Evolutionary conservation across 176 grass and related monocot genomes (phyloP), one percentile per base, ranked within the genome.

Genomic region (Aegilops tauschii): DNA sequence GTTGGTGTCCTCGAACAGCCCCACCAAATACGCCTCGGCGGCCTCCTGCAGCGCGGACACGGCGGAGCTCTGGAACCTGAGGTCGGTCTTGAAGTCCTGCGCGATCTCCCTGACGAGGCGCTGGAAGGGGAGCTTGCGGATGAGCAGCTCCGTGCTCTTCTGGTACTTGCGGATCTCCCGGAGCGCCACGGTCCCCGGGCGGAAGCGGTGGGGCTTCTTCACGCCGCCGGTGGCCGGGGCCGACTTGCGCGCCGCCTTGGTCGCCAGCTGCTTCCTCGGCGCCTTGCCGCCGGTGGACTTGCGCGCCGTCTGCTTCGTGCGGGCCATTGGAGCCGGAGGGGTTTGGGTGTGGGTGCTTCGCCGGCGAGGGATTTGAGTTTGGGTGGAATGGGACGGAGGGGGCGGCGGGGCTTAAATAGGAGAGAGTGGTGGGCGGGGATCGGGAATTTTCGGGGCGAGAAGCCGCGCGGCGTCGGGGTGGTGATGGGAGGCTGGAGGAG

Each of bases 81-180:
- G 92, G 81, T 91, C 86, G 25, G 89, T 89, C 92, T 91, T 91
- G 89, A 94, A 91, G 84, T 94, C 89, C 84, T 94, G 89, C 0
- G 89, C 87, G 77, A 94, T 94, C 92, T 94, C 92, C 2, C 89
- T 8, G 2, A 94, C 90, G 0, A 94, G 87, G 6, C 90, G 84
- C 89, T 94, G 90, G 90, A 94, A 94, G 3, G 92, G 92, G 5
- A 94, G 92, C 89, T 94, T 94, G 20, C 90, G 90, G 85, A 94
- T 94, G 5, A 94, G 90, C 23, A 94, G 82, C 82, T 94, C 90
- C 8, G 90, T 94, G 87, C 90, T 94, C 90, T 94, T 94, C 87
- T 94, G 92, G 87, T 94, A 94, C 87, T 92, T 94, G 87, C 90
- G 89, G 82, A 94, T 94, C 92, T 90, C 92, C 0, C 92, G 81